These are phyloP conservation scores for Sarocladiaceae sp. DNA, from an alignment of 2,329 filamentous ascomycete species.

Conservation along the genomic window DNA sequence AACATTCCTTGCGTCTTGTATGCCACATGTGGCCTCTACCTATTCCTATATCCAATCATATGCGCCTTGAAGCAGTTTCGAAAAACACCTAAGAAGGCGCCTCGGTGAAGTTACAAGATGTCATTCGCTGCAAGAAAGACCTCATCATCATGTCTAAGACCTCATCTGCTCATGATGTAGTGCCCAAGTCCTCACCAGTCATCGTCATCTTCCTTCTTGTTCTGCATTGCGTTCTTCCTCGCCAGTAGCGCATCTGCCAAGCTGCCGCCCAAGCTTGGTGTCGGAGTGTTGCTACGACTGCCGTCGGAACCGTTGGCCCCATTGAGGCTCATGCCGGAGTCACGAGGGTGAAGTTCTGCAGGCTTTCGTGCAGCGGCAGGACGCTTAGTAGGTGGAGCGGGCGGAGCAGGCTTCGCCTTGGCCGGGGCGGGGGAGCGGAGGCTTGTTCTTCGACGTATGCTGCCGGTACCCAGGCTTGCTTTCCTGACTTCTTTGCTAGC, in stretches of 20 bases:
- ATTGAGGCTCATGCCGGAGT: constrained; percentile 63
- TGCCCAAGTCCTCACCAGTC: constrained; percentile 53
- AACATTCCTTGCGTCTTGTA: too few relatives aligned
- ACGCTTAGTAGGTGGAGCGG: constrained; percentile 75
- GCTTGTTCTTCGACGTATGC: constrained; percentile 88
- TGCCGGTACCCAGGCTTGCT: constrained; percentile 91
- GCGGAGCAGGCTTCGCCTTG: constrained; percentile 64
- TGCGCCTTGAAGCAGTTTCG: too few relatives aligned
- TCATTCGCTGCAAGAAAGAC: not conserved
- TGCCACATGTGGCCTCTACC: too few relatives aligned
- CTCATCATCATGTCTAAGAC: not conserved
- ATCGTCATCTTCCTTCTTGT: constrained; percentile 63
- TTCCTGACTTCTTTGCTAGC: constrained; percentile 70
- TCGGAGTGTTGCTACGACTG: constrained; percentile 69
- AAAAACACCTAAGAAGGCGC: not conserved
- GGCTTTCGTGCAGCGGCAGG: constrained; percentile 71
- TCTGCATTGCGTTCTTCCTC: constrained; percentile 72
- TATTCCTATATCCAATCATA: not conserved
- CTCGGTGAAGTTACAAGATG: not conserved
- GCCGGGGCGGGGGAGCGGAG: constrained; percentile 58
- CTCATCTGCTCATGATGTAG: not conserved
- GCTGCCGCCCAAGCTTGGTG: constrained; percentile 66
- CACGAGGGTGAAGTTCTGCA: constrained; percentile 63
- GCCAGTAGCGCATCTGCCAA: constrained; percentile 75
- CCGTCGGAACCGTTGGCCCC: constrained; percentile 50